Evolutionary conservation across 2,329 filamentous ascomycete species (phyloP), one percentile per base, ranked within the genome.

Genomic region (Didymella glomerata): DNA sequence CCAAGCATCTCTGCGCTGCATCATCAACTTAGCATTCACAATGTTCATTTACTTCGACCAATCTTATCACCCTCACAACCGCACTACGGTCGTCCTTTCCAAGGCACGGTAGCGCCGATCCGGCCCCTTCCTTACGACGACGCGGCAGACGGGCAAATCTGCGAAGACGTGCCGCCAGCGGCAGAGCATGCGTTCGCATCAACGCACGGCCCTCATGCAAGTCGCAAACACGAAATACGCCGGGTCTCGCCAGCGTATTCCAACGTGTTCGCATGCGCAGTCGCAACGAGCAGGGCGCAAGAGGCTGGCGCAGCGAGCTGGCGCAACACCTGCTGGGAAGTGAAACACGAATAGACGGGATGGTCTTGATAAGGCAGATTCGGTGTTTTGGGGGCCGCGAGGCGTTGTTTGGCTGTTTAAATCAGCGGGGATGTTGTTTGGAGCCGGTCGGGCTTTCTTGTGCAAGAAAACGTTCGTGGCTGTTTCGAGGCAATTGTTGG

Each of bases 121-220:
- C 36, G 48, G 36, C 16, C 27, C 54, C 42, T 47, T n/a, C 41
- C 48, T n/a, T 18, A 18, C 22, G 5, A 8, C 44, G 30, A 48
- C 30, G 48, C 36, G 44, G 48, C 48, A 41, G 11, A 44, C 13
- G 36, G 32, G 44, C 28, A 58, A 36, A 58, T 48, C 52, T 58
- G 30, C 44, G 38, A 41, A 54, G 34, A 54, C 47, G 34, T 32
- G 34, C 44, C 51, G 51, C n/a, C 13, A 42, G 34, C 42, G 54
- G 44, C 48, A 32, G 54, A 57, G 54, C 54, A 57, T 48, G 48
- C 51, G 54, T 57, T 57, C 54, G 54, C 54, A 57, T 57, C 16
- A 18, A 9, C 42, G 48, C 54, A 57, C 54, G 42, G 16, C 24
- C 52, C 44, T 16, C 25, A 27, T n/a, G 42, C 44, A 47, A 10